Conservation (phyloP, 306 rosid species). For the Vigna angularis region DNA sequence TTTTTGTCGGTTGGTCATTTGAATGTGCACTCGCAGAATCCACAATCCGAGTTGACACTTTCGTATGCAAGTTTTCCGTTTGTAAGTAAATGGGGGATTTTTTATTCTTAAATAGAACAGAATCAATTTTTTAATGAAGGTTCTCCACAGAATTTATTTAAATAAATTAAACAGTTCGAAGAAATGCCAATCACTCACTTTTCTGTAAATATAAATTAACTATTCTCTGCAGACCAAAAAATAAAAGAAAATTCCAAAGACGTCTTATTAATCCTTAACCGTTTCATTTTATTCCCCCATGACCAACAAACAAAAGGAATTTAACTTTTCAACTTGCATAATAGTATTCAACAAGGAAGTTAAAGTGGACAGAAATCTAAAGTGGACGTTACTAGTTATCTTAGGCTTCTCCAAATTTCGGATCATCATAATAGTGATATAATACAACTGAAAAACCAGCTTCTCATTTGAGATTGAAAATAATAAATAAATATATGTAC, state of each 20-base stretch:
- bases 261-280: no score
- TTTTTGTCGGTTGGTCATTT: not conserved
- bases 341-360: no score
- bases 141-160: not conserved
- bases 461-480: slow-evolving; percentile 30
- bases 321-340: not conserved
- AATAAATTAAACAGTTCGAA: not conserved
- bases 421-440: not conserved
- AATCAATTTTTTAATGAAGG: not conserved
- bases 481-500: slow-evolving; percentile 50
- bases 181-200: not conserved
- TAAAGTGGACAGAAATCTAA: not conserved
- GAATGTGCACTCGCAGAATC: not conserved
- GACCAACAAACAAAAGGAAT: not conserved
- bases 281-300: no score
- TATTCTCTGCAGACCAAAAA: no score
- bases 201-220: no score
- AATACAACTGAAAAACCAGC: slow-evolving; percentile 5
- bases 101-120: not conserved
- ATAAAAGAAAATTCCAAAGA: no score
- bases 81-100: not conserved
- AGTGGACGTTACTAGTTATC: not conserved
- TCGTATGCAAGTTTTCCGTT: not conserved
- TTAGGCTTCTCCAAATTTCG: not conserved
- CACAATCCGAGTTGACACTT: not conserved